phyloP scores from a whole-genome alignment of 257 asterid genomes.

The Asclepias syriaca region DNA sequence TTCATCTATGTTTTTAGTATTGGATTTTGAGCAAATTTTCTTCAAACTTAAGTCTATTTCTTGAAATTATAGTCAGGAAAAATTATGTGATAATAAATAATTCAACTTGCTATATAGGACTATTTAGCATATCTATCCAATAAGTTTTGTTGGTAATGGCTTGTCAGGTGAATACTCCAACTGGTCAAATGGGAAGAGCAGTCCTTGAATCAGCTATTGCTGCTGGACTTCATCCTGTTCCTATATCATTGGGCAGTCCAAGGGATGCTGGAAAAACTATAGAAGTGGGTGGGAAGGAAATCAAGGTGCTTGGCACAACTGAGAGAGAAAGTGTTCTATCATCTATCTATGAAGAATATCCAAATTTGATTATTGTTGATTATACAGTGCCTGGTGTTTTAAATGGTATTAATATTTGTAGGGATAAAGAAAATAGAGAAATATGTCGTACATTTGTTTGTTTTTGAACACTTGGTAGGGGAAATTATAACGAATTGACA shows the following conservation, averaged over 20 bases:
- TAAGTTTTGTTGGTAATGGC: neutral
- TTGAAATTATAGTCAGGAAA: no score
- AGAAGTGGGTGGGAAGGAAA: constrained; percentile 60
- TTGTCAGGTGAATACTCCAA: constrained; percentile 75
- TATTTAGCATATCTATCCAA: neutral
- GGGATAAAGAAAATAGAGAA: neutral
- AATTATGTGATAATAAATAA: neutral
- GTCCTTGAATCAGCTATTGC: constrained; percentile 89
- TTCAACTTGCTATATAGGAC: neutral
- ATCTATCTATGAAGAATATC: constrained; percentile 48
- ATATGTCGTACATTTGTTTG: neutral
- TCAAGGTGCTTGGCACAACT: constrained; percentile 57
- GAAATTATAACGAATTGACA: no score
- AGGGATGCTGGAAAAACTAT: constrained; percentile 62
- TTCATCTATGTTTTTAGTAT: neutral
- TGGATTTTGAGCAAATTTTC: no score
- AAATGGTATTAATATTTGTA: constrained; percentile 46
- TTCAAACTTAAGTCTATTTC: no score
- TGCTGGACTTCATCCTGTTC: constrained; percentile 72
- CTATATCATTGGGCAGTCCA: constrained; percentile 70
- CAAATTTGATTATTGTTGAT: constrained; percentile 68
- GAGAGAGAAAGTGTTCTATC: constrained; percentile 55
- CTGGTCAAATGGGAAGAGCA: constrained; percentile 90
- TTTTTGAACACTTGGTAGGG: neutral
- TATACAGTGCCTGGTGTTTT: constrained; percentile 82